These are phyloP conservation scores for Solanum sparsipilum DNA, from an alignment of 257 asterid species.

Conservation along the genomic window DNA sequence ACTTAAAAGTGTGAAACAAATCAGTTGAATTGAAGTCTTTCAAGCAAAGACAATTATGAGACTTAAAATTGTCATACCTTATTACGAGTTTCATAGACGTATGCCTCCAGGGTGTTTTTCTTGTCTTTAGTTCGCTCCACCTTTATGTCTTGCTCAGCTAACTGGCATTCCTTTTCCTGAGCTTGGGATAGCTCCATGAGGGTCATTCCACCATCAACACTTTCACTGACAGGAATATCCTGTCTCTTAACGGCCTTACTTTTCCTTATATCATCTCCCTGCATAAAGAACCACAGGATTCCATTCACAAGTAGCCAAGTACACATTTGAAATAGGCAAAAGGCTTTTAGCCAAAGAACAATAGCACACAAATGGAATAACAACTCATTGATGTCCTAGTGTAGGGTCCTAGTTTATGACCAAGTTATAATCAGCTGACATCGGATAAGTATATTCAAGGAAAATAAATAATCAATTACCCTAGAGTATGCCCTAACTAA, in stretches of 20 bases:
- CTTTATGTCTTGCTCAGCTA: slow-evolving; percentile 64
- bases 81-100: slow-evolving; percentile 85
- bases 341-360: neutral
- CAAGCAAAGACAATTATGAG: neutral
- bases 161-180: slow-evolving; percentile 53
- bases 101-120: slow-evolving; percentile 91
- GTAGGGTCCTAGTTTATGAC: neutral
- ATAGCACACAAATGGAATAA: neutral
- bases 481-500: neutral
- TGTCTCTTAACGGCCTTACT: slow-evolving; percentile 51
- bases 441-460: neutral
- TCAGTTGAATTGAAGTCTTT: neutral
- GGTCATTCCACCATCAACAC: slow-evolving; percentile 55
- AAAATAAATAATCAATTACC: neutral
- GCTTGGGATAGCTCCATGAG: slow-evolving; percentile 50
- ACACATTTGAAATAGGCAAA: neutral
- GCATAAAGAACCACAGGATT: slow-evolving; percentile 6
- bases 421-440: neutral
- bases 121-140: slow-evolving; percentile 94
- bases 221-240: slow-evolving; percentile 53
- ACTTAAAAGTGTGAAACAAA: neutral
- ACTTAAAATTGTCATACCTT: slow-evolving; percentile 35
- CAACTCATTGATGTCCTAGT: neutral
- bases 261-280: slow-evolving; percentile 62
- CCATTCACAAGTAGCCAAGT: neutral